Evolutionary conservation across 2,329 filamentous ascomycete genomes (phyloP).

Genomic region (Sporothrix variecibatus): DNA sequence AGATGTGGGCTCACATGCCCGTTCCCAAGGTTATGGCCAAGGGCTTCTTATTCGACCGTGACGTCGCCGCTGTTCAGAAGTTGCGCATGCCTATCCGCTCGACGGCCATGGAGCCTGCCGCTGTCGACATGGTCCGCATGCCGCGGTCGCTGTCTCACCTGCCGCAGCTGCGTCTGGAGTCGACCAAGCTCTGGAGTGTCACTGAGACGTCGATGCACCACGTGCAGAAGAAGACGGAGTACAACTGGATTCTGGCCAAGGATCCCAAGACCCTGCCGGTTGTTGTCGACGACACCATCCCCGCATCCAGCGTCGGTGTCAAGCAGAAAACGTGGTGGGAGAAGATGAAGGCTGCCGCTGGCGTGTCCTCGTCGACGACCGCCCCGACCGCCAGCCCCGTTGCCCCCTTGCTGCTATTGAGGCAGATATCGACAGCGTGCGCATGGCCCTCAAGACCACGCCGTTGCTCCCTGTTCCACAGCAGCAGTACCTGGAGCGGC

Average conservation of each 20-base stretch:
- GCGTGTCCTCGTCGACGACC: not conserved
- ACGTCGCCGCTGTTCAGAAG: slow-evolving; percentile 24
- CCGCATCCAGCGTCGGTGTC: slow-evolving; percentile 23
- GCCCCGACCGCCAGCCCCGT: not conserved
- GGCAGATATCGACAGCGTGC: slow-evolving; percentile 16
- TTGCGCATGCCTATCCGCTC: slow-evolving; percentile 28
- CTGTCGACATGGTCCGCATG: slow-evolving; percentile 37
- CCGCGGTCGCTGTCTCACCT: slow-evolving; percentile 33
- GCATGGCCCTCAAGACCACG: slow-evolving; percentile 17
- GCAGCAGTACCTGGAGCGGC: slow-evolving; percentile 28
- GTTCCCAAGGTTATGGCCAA: slow-evolving; percentile 19
- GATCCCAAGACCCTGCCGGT: slow-evolving; percentile 7
- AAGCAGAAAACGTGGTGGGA: slow-evolving; percentile 32
- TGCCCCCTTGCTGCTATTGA: not conserved
- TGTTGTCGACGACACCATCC: slow-evolving; percentile 25
- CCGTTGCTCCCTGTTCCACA: slow-evolving; percentile 22
- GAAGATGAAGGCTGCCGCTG: slow-evolving; percentile 27
- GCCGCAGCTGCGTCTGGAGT: slow-evolving; percentile 35
- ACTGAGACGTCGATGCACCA: not conserved
- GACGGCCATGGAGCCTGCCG: slow-evolving; percentile 33
- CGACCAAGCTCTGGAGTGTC: slow-evolving; percentile 35
- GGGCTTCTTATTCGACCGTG: slow-evolving; percentile 27
- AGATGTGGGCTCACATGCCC: slow-evolving; percentile 25
- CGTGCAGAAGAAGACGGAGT: slow-evolving; percentile 21
- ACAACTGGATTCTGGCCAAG: slow-evolving; percentile 37